Base-by-base conservation (phyloP, 2,329 filamentous ascomycete species). In the Ploettnerulaceae sp. region DNA sequence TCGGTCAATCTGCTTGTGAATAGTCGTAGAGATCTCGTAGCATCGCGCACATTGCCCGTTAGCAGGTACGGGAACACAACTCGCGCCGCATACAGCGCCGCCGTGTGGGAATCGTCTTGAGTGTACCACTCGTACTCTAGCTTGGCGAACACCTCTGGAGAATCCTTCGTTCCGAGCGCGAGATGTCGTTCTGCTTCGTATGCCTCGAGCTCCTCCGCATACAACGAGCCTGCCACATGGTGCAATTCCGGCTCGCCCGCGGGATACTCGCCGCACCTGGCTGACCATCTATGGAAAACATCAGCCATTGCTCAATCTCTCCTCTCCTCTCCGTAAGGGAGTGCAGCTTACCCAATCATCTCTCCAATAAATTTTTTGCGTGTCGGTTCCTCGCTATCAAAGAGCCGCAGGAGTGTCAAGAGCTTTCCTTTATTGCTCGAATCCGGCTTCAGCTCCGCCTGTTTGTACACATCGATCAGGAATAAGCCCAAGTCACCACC, bases 101-200 rank as follows among this genome's bases (percentile, higher is more conserved):
- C 93, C 1, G 86, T 89, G 65, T 95, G 89, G 2, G 88, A 80
- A 42, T 91, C 87, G 67, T 94, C 88, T 61, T 89, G 81, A 52
- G 78, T 82, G 73, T 97, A 98, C 93, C 93, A 98, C 40, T 82
- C 76, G 66, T 95, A 97, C 67, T 97, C 89, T 69, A 97, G 77
- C 57, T 81, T 80, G 38, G 83, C 82, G 44, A 98, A 77, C 8
- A 86, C 75, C 57, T 89, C 82, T 28, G 90, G 78, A 0, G 89
- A 95, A 66, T 95, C 89, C 58, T 85, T 86, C 7, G 89, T 97
- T 51, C 93, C 94, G 29, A 96, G 75, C 38, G 90, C 68, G 45
- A 98, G 75, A 67, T 98, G 93, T 58, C 82, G 79, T 68, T 98
- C 94, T 11, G 94, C 93, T 49, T 96, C 90, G 72, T 95, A 95